phyloP scores from a whole-genome alignment of 176 grass and related monocot genomes.

The Eleusine indica region DNA sequence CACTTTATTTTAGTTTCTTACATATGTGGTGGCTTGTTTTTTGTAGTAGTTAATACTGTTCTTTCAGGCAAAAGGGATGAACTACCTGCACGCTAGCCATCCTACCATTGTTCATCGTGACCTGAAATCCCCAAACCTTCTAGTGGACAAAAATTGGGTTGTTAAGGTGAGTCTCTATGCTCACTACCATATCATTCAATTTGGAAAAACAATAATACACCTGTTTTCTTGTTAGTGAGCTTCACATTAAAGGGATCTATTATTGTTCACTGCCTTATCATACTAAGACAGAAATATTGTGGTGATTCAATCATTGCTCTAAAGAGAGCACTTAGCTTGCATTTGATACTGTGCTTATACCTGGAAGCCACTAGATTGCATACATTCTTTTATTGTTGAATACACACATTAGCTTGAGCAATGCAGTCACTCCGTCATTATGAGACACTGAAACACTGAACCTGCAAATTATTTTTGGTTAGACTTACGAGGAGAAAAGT shows the following conservation, averaged over 20 bases:
- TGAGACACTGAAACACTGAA: neutral
- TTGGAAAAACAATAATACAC: neutral
- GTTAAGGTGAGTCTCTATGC: constrained; percentile 66
- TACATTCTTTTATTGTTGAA: constrained; percentile 12
- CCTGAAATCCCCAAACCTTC: constrained; percentile 97
- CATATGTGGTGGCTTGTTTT: constrained; percentile 31
- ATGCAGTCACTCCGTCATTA: neutral
- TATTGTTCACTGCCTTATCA: neutral
- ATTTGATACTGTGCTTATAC: constrained; percentile 5
- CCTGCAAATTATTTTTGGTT: neutral
- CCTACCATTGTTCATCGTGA: constrained; percentile 97
- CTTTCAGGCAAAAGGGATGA: constrained; percentile 96
- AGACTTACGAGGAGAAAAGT: neutral
- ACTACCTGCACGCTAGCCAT: constrained; percentile 93
- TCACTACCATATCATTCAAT: constrained; percentile 25
- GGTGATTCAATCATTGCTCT: constrained; percentile 9
- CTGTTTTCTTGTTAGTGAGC: constrained; percentile 36
- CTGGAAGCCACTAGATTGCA: constrained; percentile 20
- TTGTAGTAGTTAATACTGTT: constrained; percentile 34
- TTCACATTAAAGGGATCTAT: constrained; percentile 12
- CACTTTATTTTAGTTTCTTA: constrained; percentile 28
- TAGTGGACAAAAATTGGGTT: constrained; percentile 99
- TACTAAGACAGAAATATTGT: constrained; percentile 1
- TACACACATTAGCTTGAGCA: constrained; percentile 7
- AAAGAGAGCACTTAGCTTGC: neutral